phyloP scores from a whole-genome alignment of 2,329 filamentous ascomycete genomes.

The Monilinia aucupariae region DNA sequence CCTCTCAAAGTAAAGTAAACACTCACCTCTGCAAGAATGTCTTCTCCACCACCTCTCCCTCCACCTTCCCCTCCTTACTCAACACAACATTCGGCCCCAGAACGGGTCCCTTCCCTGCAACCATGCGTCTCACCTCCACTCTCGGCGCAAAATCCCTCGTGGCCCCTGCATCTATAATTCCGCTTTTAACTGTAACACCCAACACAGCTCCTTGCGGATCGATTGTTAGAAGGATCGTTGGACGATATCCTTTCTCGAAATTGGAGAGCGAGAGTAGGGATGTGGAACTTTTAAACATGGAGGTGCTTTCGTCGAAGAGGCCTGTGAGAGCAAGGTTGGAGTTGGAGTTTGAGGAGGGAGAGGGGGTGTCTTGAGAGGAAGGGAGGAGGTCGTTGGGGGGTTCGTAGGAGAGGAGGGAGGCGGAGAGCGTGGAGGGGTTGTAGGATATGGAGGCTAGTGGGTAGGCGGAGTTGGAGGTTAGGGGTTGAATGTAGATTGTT shows the following conservation, averaged over 20 bases:
- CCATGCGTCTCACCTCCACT: slow-evolving; percentile 46
- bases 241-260: slow-evolving; percentile 57
- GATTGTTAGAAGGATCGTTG: slow-evolving; percentile 50
- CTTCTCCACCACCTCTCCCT: slow-evolving; percentile 54
- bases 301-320: slow-evolving; percentile 46
- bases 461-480: slow-evolving; percentile 36
- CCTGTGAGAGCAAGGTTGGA: slow-evolving; percentile 50
- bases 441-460: slow-evolving; percentile 54
- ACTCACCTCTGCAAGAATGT: slow-evolving; percentile 61
- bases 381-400: slow-evolving; percentile 47
- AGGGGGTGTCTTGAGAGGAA: slow-evolving; percentile 19
- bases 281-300: slow-evolving; percentile 49
- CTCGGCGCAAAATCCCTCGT: slow-evolving; percentile 61
- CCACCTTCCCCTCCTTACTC: slow-evolving; percentile 53
- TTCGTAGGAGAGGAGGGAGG: slow-evolving; percentile 50
- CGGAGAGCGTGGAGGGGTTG: slow-evolving; percentile 42
- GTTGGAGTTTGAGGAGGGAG: not conserved
- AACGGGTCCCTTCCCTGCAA: slow-evolving; percentile 49
- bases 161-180: slow-evolving; percentile 56
- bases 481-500: slow-evolving; percentile 32
- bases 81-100: slow-evolving; percentile 61
- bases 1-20: not conserved
- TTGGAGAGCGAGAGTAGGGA: slow-evolving; percentile 52
- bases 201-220: slow-evolving; percentile 43
- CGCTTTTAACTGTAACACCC: slow-evolving; percentile 50